Evolutionary conservation across 1,284 basidiomycete genomes (phyloP).

Genomic region (Phlebopus sp.): DNA sequence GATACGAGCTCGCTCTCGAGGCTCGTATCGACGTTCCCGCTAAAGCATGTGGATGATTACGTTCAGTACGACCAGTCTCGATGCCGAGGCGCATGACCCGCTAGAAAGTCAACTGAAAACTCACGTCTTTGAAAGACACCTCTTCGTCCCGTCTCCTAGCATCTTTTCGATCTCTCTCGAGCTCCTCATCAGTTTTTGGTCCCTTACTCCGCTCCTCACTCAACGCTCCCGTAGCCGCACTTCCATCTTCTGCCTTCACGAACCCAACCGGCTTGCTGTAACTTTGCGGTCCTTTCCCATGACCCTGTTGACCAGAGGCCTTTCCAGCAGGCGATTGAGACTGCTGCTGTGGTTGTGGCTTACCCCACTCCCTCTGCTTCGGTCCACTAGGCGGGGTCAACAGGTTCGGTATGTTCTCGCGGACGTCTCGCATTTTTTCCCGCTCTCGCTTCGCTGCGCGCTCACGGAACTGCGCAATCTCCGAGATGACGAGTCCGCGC

Average conservation of each 20-base stretch:
- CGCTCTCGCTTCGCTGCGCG: conserved; percentile 82
- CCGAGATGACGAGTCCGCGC: conserved; percentile 88
- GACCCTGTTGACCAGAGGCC: conserved; percentile 38
- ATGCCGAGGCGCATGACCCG: not conserved
- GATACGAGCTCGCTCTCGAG: conserved; percentile 72
- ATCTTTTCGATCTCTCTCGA: conserved; percentile 76
- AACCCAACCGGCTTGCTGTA: conserved; percentile 79
- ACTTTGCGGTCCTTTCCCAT: conserved; percentile 67
- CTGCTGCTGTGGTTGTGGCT: conserved; percentile 46
- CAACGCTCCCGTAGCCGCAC: conserved; percentile 25
- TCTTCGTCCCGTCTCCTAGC: conserved; percentile 74
- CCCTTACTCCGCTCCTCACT: conserved; percentile 40
- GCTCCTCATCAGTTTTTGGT: conserved; percentile 79
- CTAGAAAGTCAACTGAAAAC: conserved; percentile 30
- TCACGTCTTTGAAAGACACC: conserved; percentile 78
- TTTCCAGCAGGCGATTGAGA: conserved; percentile 35
- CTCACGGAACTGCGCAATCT: conserved; percentile 92
- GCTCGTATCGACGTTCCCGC: conserved; percentile 60
- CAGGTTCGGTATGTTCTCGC: conserved; percentile 47
- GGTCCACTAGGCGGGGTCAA: conserved; percentile 58
- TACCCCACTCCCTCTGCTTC: conserved; percentile 75
- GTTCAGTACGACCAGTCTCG: conserved; percentile 1
- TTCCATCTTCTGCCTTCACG: conserved; percentile 62
- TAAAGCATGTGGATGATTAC: conserved; percentile 26
- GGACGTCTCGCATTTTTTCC: conserved; percentile 77